Evolutionary conservation across 75 land plant species (phyloP), one percentile per base, ranked within the genome.

Genomic region (Picea sitchensis): DNA sequence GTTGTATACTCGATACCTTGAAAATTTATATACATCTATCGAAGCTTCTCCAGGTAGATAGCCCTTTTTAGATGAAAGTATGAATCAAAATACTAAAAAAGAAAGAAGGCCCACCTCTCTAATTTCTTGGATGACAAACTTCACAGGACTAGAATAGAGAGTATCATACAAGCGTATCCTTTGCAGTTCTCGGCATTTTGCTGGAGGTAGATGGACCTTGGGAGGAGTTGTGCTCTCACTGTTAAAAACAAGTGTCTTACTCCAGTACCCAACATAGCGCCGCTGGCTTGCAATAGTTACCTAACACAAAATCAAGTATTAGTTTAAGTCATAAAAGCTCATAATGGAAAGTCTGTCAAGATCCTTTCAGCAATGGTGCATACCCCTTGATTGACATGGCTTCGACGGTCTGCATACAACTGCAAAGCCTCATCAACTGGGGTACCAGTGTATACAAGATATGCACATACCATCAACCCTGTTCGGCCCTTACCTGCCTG

Each of bases 401-500:
- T 92, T 71, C 94, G 78, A 58, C 83, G 80, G n/a, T 81, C 75
- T 23, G 92, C 94, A 83, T 90, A 92, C 38, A 88, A 34, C 58
- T 86, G 90, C 65, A 92, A 79, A 64, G 94, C 94, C 61, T 88
- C 88, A 44, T 90, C 90, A 31, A 82, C 92, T 64, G 88, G 62
- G 85, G 88, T 88, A 79, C 92, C 92, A 64, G 47, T 62, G 65
- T 92, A 92, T 76, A 90, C 90, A 34, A 92, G 82, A 72, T 92
- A 92, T 21, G 90, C 84, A 78, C 90, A 90, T 5, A 92, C 94
- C 94, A 90, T 92, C 83, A 92, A 90, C 51, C 94, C 94, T 79
- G 94, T 92, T 58, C 94, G 78, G 77, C 94, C 92, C 84, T 92
- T 92, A 58, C 94, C 94, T 38, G 94, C 94, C 94, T 92, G 86